Conservation (phyloP, 805 yeast genomes). For the Kazachstania psychrophila region DNA sequence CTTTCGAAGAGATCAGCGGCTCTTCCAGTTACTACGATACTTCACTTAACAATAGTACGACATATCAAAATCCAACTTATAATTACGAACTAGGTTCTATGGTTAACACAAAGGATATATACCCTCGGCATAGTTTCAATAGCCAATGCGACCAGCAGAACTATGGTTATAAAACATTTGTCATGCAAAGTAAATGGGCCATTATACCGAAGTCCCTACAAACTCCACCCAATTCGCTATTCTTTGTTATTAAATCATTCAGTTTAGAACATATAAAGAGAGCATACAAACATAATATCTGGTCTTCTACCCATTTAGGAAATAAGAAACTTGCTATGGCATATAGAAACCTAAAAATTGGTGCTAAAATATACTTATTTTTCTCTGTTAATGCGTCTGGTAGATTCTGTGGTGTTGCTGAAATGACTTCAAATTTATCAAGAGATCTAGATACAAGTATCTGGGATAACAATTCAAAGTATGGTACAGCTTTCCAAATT, state of each 20-base stretch:
- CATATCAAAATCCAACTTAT: too few species aligned
- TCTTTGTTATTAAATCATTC: constrained; percentile 49
- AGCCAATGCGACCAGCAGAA: too few species aligned
- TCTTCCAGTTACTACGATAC: too few species aligned
- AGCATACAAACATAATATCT: constrained; percentile 40
- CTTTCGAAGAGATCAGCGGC: too few species aligned
- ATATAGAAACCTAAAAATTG: constrained; percentile 16
- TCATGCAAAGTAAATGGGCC: too few species aligned
- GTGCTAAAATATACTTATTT: constrained; percentile 37
- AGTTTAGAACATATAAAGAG: constrained; percentile 40
- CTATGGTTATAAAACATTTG: too few species aligned
- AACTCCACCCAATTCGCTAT: constrained; percentile 17
- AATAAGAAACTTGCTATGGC: constrained; percentile 44
- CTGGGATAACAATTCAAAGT: constrained; percentile 40
- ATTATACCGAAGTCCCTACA: neutral
- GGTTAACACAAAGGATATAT: too few species aligned
- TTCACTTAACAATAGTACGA: too few species aligned
- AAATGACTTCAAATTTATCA: constrained; percentile 35
- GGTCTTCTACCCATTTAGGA: constrained; percentile 55
- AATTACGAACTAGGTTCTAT: too few species aligned
- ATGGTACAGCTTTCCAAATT: constrained; percentile 46
- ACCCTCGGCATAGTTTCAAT: too few species aligned
- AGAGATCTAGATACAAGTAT: constrained; percentile 28
- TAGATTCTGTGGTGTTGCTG: constrained; percentile 49
- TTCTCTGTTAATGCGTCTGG: constrained; percentile 54